Percentiles rank a stretch among this genome's conserved stretches.
Conservation (phyloP, 1,284 basidiomycete species). For the Ustilago hordei region DNA sequence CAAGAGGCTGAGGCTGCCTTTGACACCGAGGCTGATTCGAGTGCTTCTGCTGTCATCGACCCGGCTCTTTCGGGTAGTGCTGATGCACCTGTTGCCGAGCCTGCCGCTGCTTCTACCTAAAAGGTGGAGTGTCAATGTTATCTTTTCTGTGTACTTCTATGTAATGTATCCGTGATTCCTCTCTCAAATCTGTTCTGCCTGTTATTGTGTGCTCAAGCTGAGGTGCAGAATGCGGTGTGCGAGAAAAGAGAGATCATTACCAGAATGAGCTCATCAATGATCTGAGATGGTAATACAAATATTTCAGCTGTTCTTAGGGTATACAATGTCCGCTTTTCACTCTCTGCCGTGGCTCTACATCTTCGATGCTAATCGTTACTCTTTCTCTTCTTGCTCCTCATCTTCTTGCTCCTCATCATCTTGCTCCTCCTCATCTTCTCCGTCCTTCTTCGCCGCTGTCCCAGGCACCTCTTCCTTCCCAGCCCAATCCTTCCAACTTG, state of each 20-base stretch:
- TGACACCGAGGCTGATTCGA: background rate
- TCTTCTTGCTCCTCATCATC: conserved; percentile 30
- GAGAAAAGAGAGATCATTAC: background rate
- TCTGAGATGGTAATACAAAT: conserved; percentile 6
- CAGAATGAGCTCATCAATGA: background rate
- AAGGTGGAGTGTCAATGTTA: background rate
- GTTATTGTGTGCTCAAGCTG: too few relatives aligned
- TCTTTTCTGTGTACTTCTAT: conserved; percentile 24
- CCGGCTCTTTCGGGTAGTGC: conserved; percentile 22
- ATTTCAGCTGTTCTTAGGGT: background rate
- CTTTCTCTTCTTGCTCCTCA: conserved; percentile 20
- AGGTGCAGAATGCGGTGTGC: too few relatives aligned
- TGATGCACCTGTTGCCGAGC: conserved; percentile 9
- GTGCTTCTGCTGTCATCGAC: conserved; percentile 29
- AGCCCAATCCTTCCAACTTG: conserved; percentile 46
- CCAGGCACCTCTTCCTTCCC: conserved; percentile 22
- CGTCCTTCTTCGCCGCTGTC: conserved; percentile 7
- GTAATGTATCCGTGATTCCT: conserved; percentile 21
- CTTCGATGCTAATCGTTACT: background rate
- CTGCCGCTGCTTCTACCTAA: conserved; percentile 21
- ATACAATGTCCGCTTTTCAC: background rate
- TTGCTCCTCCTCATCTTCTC: conserved; percentile 25
- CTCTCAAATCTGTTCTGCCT: too few relatives aligned
- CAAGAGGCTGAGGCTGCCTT: background rate
- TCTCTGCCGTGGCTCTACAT: background rate